phyloP scores from a whole-genome alignment of 192 early-diverging fungal species.

The Backusella parvicylindrica region DNA sequence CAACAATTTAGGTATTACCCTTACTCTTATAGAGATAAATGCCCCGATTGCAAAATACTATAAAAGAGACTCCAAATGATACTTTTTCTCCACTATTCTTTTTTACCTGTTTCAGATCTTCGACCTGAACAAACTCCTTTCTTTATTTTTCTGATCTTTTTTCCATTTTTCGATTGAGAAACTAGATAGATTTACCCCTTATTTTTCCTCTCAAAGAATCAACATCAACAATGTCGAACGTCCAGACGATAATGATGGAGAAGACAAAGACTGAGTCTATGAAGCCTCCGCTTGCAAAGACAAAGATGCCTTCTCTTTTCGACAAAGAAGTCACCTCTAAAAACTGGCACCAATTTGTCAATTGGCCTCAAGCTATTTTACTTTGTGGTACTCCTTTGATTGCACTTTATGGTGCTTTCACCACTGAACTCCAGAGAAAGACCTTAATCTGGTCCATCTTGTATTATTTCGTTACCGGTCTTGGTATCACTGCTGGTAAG shows the following conservation, averaged over 20 bases:
- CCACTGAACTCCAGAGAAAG: constrained; percentile 60
- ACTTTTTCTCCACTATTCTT: constrained; percentile 7
- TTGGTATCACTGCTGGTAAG: constrained; percentile 87
- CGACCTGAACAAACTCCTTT: not conserved
- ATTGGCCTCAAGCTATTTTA: constrained; percentile 68
- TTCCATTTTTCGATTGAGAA: constrained; percentile 4
- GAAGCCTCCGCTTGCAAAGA: constrained; percentile 25
- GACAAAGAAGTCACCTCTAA: constrained; percentile 41
- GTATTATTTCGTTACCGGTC: constrained; percentile 76
- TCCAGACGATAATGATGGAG: constrained; percentile 9
- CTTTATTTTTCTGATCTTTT: constrained; percentile 6
- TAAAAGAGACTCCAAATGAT: not conserved
- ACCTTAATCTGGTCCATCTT: constrained; percentile 71
- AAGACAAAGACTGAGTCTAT: constrained; percentile 30
- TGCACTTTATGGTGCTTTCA: constrained; percentile 75
- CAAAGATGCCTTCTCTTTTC: constrained; percentile 28
- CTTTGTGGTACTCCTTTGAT: constrained; percentile 72
- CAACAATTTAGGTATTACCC: constrained; percentile 14
- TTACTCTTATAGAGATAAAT: not conserved
- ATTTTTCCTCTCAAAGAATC: not conserved
- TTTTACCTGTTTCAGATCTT: not conserved
- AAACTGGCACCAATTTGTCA: constrained; percentile 58
- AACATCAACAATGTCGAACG: constrained; percentile 1
- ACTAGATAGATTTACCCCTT: not conserved
- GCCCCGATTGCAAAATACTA: not conserved